Conservation (phyloP, 768 basidiomycete species). For the Rubroboletus pulcherrimus region DNA sequence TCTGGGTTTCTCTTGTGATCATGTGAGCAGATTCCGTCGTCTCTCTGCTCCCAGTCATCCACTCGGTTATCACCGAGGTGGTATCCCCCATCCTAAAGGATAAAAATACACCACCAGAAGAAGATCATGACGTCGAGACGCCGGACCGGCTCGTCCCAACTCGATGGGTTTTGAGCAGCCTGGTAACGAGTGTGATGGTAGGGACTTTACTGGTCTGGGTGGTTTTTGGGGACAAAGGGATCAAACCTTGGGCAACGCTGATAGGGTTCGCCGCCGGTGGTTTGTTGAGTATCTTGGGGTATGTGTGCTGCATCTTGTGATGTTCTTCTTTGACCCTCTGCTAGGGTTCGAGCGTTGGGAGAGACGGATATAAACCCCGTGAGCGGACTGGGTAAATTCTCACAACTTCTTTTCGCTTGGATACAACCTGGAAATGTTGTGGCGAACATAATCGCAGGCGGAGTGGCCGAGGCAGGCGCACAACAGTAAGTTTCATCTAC, state of each 20-base stretch:
- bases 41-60: slow-evolving; percentile 73
- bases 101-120: slow-evolving; percentile 17
- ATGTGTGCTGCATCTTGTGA: slow-evolving; percentile 21
- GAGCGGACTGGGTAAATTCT: slow-evolving; percentile 91
- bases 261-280: slow-evolving; percentile 81
- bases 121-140: slow-evolving; percentile 68
- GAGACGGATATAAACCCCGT: slow-evolving; percentile 95
- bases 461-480: slow-evolving; percentile 94
- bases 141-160: slow-evolving; percentile 79
- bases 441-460: slow-evolving; percentile 97
- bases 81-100: slow-evolving; percentile 28
- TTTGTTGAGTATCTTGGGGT: slow-evolving; percentile 86
- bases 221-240: slow-evolving; percentile 88
- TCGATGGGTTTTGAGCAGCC: slow-evolving; percentile 71
- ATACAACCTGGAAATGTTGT: slow-evolving; percentile 93
- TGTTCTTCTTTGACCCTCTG: slow-evolving; percentile 3
- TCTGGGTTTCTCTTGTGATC: slow-evolving; percentile 94
- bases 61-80: slow-evolving; percentile 45
- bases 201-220: slow-evolving; percentile 83
- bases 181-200: slow-evolving; percentile 53
- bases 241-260: slow-evolving; percentile 92
- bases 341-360: slow-evolving; percentile 86
- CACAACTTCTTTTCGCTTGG: slow-evolving; percentile 91
- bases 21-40: slow-evolving; percentile 93
- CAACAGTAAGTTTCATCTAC: slow-evolving; percentile 57